phyloP scores from a whole-genome alignment of 495 filamentous ascomycete species.

The Bacidia rubella region DNA sequence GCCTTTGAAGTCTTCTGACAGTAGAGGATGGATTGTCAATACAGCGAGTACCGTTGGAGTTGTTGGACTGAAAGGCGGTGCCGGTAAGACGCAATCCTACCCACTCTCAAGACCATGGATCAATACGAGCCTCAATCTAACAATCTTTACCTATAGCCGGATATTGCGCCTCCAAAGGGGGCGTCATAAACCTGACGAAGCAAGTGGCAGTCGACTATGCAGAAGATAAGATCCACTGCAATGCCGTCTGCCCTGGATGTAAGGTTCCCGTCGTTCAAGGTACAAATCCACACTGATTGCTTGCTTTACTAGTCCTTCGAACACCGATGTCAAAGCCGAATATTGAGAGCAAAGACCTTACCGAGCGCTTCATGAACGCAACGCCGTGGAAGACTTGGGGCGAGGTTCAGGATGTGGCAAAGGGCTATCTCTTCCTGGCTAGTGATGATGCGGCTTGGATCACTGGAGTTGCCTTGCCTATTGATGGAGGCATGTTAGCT shows the following conservation, averaged over 20 bases:
- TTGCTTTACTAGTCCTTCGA: constrained; percentile 4
- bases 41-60: constrained; percentile 33
- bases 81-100: constrained; percentile 35
- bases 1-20: constrained; percentile 18
- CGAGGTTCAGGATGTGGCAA: constrained; percentile 33
- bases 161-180: constrained; percentile 40
- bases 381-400: constrained; percentile 23
- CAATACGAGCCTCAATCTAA: too few species aligned
- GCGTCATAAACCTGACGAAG: constrained; percentile 35
- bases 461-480: constrained; percentile 31
- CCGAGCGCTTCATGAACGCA: neutral
- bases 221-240: constrained; percentile 36
- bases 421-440: constrained; percentile 35
- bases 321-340: constrained; percentile 13
- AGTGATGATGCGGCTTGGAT: constrained; percentile 36
- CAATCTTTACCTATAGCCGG: constrained; percentile 22
- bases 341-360: constrained; percentile 1
- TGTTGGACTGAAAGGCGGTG: constrained; percentile 19
- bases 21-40: constrained; percentile 43
- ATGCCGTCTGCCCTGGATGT: constrained; percentile 43
- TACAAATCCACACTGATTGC: neutral
- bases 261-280: constrained; percentile 15
- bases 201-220: constrained; percentile 40
- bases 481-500: constrained; percentile 32
- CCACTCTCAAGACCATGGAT: neutral